Conservation (phyloP, 1,139 yeast species). For the Nakaseomyces bracarensis region DNA sequence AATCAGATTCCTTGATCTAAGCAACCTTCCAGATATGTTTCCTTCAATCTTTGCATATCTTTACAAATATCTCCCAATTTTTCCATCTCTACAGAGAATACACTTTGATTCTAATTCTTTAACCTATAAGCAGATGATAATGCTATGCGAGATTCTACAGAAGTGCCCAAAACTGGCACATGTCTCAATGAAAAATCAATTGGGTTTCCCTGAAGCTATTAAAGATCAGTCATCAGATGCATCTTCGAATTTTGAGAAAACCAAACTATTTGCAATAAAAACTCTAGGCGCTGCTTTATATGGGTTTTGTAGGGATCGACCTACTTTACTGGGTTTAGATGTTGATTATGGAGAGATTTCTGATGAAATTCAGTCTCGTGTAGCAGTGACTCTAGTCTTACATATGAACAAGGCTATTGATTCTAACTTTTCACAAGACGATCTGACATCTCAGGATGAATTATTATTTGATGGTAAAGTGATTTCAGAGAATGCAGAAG, state of each 20-base stretch:
- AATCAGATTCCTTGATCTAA: slow-evolving; percentile 66
- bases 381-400: slow-evolving; percentile 74
- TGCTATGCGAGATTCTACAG: slow-evolving; percentile 62
- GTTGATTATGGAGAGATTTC: slow-evolving; percentile 61
- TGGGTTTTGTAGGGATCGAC: slow-evolving; percentile 59
- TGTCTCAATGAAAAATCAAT: slow-evolving; percentile 57
- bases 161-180: slow-evolving; percentile 64
- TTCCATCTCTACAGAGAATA: slow-evolving; percentile 56
- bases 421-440: slow-evolving; percentile 34
- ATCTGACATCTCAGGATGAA: slow-evolving; percentile 37
- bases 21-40: slow-evolving; percentile 63
- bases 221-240: slow-evolving; percentile 5
- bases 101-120: slow-evolving; percentile 73
- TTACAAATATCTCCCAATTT: slow-evolving; percentile 55
- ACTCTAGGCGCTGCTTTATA: slow-evolving; percentile 51
- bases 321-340: slow-evolving; percentile 59
- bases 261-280: slow-evolving; percentile 3
- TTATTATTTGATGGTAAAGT: slow-evolving; percentile 47
- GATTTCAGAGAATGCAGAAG: slow-evolving; percentile 60
- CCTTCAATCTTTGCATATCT: slow-evolving; percentile 61
- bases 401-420: slow-evolving; percentile 63
- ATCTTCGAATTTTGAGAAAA: slow-evolving; percentile 5
- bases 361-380: slow-evolving; percentile 64
- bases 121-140: slow-evolving; percentile 52
- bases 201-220: slow-evolving; percentile 4